phyloP scores from a whole-genome alignment of 2,329 filamentous ascomycete genomes.

The Xylariales sp. region DNA sequence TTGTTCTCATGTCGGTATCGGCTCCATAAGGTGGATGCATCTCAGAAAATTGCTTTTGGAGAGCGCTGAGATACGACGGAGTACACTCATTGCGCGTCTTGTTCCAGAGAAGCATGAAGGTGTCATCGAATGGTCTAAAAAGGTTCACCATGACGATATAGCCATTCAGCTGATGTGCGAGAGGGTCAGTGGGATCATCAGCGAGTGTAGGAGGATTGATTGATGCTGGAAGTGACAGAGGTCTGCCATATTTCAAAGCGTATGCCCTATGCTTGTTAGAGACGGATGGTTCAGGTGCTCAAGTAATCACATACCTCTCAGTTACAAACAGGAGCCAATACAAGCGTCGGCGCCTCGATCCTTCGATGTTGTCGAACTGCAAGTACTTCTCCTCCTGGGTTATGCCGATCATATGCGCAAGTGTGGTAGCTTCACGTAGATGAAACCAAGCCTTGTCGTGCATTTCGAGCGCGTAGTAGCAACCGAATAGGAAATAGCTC shows the following conservation, averaged over 20 bases:
- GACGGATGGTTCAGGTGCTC: too few relatives aligned
- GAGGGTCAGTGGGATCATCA: conserved; percentile 55
- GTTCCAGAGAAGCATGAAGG: conserved; percentile 62
- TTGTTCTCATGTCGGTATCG: conserved; percentile 50
- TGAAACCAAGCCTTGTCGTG: conserved; percentile 78
- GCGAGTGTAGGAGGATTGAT: conserved; percentile 60
- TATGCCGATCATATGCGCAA: conserved; percentile 58
- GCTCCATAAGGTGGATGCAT: conserved; percentile 49
- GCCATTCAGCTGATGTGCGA: conserved; percentile 46
- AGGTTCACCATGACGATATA: conserved; percentile 59
- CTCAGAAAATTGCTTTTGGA: conserved; percentile 61
- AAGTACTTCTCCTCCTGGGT: conserved; percentile 59
- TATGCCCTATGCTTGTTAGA: conserved; percentile 52
- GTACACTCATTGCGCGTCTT: conserved; percentile 56
- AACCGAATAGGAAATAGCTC: conserved; percentile 75
- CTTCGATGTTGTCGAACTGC: conserved; percentile 54
- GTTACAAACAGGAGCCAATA: conserved; percentile 71
- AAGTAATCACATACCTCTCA: conserved; percentile 56
- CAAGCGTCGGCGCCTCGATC: conserved; percentile 58
- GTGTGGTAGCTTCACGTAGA: conserved; percentile 69
- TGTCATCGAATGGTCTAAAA: conserved; percentile 62
- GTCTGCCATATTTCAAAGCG: conserved; percentile 64
- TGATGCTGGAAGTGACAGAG: conserved; percentile 64
- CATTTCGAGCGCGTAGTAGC: conserved; percentile 65
- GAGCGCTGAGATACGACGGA: conserved; percentile 47